Evolutionary conservation across 495 filamentous ascomycete genomes (phyloP).

Genomic region (Podospora comata): DNA sequence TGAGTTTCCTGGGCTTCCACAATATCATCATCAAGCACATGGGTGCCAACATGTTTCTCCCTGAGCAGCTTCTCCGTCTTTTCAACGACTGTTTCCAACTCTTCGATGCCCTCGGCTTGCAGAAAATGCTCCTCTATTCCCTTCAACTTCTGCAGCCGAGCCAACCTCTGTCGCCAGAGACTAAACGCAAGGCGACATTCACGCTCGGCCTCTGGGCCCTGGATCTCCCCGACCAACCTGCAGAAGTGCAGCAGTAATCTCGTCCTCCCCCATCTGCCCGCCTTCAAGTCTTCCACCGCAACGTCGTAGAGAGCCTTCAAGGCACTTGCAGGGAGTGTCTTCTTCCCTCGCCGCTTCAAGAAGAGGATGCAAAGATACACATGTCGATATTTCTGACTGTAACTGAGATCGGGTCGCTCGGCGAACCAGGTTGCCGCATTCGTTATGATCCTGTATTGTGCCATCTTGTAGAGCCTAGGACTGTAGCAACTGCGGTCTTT

Average conservation of each 20-base stretch:
- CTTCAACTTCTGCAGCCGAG: slow-evolving; percentile 13
- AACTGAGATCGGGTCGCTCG: slow-evolving; percentile 25
- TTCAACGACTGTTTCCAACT: not conserved
- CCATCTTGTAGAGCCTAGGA: not conserved
- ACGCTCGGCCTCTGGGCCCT: slow-evolving; percentile 31
- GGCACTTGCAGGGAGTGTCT: not conserved
- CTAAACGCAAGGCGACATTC: slow-evolving; percentile 25
- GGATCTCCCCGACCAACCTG: slow-evolving; percentile 30
- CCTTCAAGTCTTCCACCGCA: slow-evolving; percentile 38
- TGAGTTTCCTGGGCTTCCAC: not conserved
- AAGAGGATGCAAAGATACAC: slow-evolving; percentile 41
- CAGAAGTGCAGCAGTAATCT: slow-evolving; percentile 40
- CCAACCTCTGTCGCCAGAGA: slow-evolving; percentile 29
- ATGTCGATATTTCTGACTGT: slow-evolving; percentile 22
- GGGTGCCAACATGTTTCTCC: not conserved
- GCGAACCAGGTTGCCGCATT: slow-evolving; percentile 35
- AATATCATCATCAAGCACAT: not conserved
- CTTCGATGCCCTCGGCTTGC: not conserved
- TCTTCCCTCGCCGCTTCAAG: slow-evolving; percentile 22
- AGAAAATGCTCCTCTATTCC: not conserved
- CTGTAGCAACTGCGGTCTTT: not conserved
- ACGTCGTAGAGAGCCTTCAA: slow-evolving; percentile 31
- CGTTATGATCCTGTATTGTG: not conserved
- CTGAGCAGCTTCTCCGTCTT: not conserved
- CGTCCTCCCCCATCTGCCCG: slow-evolving; percentile 35